Evolutionary conservation across 768 basidiomycete genomes (phyloP).

Genomic region (Boletus huronensis): DNA sequence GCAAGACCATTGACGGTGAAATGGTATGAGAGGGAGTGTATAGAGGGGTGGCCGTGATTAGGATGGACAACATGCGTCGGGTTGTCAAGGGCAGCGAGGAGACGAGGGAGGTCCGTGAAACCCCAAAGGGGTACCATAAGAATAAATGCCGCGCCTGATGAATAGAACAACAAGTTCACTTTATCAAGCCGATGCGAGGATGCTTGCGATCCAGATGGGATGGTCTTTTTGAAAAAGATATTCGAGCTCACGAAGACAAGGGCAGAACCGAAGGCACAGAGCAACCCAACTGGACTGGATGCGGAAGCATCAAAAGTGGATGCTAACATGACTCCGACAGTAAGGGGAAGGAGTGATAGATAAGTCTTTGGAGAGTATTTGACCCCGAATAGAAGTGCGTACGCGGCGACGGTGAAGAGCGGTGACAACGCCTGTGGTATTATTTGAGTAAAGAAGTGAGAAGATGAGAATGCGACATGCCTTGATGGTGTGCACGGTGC

Average conservation of each 20-base stretch:
- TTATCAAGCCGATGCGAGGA: conserved; percentile 87
- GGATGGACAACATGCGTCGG: conserved; percentile 45
- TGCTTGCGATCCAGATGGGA: conserved; percentile 60
- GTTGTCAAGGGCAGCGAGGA: conserved; percentile 47
- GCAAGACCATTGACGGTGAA: conserved; percentile 93
- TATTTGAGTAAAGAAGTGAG: conserved; percentile 1
- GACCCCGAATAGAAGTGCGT: conserved; percentile 89
- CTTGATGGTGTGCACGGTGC: conserved; percentile 99
- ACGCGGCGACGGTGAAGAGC: conserved; percentile 94
- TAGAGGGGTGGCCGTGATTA: conserved; percentile 41
- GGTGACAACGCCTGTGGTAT: conserved; percentile 82
- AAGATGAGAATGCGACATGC: conserved; percentile 39
- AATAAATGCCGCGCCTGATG: conserved; percentile 88
- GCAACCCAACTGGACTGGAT: conserved; percentile 80
- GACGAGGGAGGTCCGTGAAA: conserved; percentile 76
- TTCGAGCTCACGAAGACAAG: conserved; percentile 96
- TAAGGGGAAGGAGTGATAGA: conserved; percentile 89
- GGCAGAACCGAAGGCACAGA: conserved; percentile 96
- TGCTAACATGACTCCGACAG: conserved; percentile 95
- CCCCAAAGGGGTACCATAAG: conserved; percentile 97
- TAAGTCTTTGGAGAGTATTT: conserved; percentile 92
- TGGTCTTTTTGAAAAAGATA: conserved; percentile 98
- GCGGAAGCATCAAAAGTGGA: conserved; percentile 90
- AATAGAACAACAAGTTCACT: conserved; percentile 92
- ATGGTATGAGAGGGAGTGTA: conserved; percentile 72